A percentile compares a stretch with the other conserved stretches of the same genome.
These are phyloP conservation scores for Sporisorium exsertum DNA, from an alignment of 1,284 basidiomycete species.

Conservation along the genomic window DNA sequence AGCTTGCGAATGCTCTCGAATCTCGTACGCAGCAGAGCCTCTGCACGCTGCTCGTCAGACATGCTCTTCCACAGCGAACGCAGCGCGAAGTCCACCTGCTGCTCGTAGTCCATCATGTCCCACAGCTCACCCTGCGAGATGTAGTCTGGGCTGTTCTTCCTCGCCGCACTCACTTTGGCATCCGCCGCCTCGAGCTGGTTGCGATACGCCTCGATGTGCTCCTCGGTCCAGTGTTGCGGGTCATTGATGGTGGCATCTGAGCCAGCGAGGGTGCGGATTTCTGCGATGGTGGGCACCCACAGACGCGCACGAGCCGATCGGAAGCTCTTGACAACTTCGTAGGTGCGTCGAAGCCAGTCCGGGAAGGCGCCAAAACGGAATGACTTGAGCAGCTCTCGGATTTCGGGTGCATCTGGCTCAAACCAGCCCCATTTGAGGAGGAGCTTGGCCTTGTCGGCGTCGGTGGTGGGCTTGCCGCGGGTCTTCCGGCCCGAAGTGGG, in stretches of 20 bases:
- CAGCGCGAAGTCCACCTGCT: slow-evolving; percentile 50
- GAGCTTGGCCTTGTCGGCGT: slow-evolving; percentile 26
- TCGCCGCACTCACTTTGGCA: slow-evolving; percentile 4
- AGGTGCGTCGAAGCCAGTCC: slow-evolving; percentile 23
- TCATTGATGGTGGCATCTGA: slow-evolving; percentile 16
- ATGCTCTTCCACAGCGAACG: slow-evolving; percentile 43
- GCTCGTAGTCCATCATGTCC: slow-evolving; percentile 45
- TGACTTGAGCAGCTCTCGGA: background rate
- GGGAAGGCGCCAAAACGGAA: background rate
- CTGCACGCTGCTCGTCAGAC: slow-evolving; percentile 26
- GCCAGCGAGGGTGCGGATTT: slow-evolving; percentile 15
- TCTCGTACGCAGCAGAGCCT: slow-evolving; percentile 36
- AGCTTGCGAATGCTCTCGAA: slow-evolving; percentile 59
- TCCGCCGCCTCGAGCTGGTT: slow-evolving; percentile 1
- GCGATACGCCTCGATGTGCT: slow-evolving; percentile 23
- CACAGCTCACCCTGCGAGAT: slow-evolving; percentile 15
- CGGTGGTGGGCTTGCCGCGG: slow-evolving; percentile 19
- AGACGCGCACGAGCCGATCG: slow-evolving; percentile 48
- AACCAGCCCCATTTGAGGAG: slow-evolving; percentile 48
- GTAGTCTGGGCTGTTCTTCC: background rate
- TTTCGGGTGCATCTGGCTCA: slow-evolving; percentile 4
- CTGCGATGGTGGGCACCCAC: slow-evolving; percentile 35
- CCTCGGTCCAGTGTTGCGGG: slow-evolving; percentile 25
- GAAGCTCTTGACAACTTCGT: slow-evolving; percentile 38
- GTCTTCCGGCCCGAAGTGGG: slow-evolving; percentile 21